A percentile compares a stretch with the other conserved stretches of the same genome.
These are phyloP conservation scores for Mycena venus DNA, from an alignment of 768 basidiomycete genomes.

Conservation along the genomic window DNA sequence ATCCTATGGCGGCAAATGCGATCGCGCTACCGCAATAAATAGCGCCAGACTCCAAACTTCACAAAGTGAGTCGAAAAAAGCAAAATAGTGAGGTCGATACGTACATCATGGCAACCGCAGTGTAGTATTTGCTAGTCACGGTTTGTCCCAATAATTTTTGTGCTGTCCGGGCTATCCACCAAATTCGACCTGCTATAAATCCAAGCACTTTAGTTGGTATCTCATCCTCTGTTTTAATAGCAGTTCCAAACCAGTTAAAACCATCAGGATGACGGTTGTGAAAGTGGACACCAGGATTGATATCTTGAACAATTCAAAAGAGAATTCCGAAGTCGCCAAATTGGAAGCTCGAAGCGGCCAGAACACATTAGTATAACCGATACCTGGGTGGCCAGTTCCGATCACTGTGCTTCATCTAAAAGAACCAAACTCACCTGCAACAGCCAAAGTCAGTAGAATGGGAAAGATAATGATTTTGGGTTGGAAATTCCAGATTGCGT, in stretches of 20 bases:
- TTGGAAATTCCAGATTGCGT: slow-evolving; percentile 11
- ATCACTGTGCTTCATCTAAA: not conserved
- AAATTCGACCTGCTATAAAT: slow-evolving; percentile 9
- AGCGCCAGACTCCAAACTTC: not conserved
- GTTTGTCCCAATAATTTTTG: slow-evolving; percentile 6
- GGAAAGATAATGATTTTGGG: not conserved
- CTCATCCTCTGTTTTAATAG: not conserved
- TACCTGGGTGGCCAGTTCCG: not conserved
- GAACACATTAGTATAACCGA: slow-evolving; percentile 3
- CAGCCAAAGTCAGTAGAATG: not conserved
- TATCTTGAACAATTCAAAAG: not conserved
- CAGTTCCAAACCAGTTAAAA: not conserved
- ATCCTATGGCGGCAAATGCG: not conserved
- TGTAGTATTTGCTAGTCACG: not conserved
- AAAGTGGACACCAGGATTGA: not conserved
- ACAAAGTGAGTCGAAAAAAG: not conserved
- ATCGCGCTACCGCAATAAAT: not conserved
- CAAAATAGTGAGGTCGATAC: not conserved
- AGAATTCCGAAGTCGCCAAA: not conserved
- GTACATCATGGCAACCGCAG: not conserved
- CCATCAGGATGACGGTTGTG: not conserved
- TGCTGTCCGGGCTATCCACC: slow-evolving; percentile 13
- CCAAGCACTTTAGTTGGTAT: not conserved
- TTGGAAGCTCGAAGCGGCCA: not conserved
- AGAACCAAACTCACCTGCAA: not conserved